These are phyloP conservation scores for Rhizoctonia solani DNA, from an alignment of 1,284 basidiomycete species.

Conservation along the genomic window DNA sequence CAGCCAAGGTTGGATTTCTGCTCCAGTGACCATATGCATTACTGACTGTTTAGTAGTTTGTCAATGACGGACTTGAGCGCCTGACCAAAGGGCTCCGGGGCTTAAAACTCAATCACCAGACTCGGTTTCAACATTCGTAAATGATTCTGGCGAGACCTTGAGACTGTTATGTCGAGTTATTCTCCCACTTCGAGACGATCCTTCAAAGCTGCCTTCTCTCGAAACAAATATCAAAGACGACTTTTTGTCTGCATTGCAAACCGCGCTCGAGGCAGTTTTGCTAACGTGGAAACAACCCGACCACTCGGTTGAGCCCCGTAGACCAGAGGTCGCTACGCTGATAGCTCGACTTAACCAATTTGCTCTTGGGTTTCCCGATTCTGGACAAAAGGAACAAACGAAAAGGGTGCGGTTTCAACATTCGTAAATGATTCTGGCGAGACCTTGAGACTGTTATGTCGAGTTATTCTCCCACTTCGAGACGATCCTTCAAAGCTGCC, in stretches of 20 bases:
- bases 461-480: slow-evolving; percentile 67
- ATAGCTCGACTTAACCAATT: slow-evolving; percentile 72
- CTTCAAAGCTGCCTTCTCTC: slow-evolving; percentile 49
- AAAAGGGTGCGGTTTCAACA: slow-evolving; percentile 52
- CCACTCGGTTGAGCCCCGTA: slow-evolving; percentile 48
- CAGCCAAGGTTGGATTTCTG: slow-evolving; percentile 58
- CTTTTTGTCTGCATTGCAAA: slow-evolving; percentile 61
- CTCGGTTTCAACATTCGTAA: slow-evolving; percentile 50
- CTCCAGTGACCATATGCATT: not conserved
- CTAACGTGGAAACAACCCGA: slow-evolving; percentile 39
- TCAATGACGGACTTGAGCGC: slow-evolving; percentile 71
- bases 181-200: slow-evolving; percentile 60
- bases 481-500: slow-evolving; percentile 53
- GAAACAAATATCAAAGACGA: slow-evolving; percentile 50
- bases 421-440: slow-evolving; percentile 64
- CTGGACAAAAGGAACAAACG: slow-evolving; percentile 61
- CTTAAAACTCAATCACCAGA: slow-evolving; percentile 40
- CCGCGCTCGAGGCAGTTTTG: slow-evolving; percentile 53
- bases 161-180: slow-evolving; percentile 69
- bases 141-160: slow-evolving; percentile 66
- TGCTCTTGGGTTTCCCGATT: slow-evolving; percentile 62
- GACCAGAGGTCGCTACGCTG: slow-evolving; percentile 45
- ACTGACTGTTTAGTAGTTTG: slow-evolving; percentile 55
- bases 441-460: slow-evolving; percentile 67
- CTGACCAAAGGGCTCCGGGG: slow-evolving; percentile 61